Base-by-base conservation (phyloP, 139 green algal genomes). In the Chlorella sp. region DNA sequence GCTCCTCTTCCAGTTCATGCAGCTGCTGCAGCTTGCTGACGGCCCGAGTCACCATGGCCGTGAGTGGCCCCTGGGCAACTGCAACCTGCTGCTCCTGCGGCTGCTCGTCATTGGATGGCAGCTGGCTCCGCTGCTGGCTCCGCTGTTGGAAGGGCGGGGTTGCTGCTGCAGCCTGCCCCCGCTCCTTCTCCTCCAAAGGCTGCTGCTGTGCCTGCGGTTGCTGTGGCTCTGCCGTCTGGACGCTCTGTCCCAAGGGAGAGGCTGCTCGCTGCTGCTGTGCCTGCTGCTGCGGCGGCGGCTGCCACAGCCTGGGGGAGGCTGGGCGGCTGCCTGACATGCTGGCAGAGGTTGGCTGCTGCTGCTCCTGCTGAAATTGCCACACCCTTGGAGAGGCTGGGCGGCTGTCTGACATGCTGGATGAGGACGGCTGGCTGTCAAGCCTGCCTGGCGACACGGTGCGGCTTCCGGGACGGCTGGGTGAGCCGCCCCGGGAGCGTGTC, bases 11-110 rank as follows among this genome's bases (percentile, higher is more conserved):
- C 37, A 88, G 84, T 32, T 81, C 66, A 7, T 80, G 61, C 66
- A 88, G 84, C 84, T 88, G 84, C 40, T 40, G 66, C 84, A 88
- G 68, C 84, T 88, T 88, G 84, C 84, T 88, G 36, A 88, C 84
- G 0, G 84, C 84, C 0, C 42, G 28, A 11, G 28, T 32, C 7
- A 88, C 84, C 84, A 88, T 88, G 26, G 34, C 30, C 28, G 84
- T 88, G 7, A 88, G 84, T 4, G 84, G 84, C 5, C 57, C 30
- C 32, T 15, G 19, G 68, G 39, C 37, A 12, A 18, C 81, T 0
- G 34, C 78, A 9, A 39, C 3, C 28, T 83, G 28, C 48, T 85
- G 80, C 80, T n/a, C 12, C 75, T 28, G 4, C 36, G 37, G 37
- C 76, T 60, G 34, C 76, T 36, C 48, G 48, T 57, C 48, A 57